Evolutionary conservation across 495 filamentous ascomycete species (phyloP).

Genomic region (Chaetomium cochliodes): DNA sequence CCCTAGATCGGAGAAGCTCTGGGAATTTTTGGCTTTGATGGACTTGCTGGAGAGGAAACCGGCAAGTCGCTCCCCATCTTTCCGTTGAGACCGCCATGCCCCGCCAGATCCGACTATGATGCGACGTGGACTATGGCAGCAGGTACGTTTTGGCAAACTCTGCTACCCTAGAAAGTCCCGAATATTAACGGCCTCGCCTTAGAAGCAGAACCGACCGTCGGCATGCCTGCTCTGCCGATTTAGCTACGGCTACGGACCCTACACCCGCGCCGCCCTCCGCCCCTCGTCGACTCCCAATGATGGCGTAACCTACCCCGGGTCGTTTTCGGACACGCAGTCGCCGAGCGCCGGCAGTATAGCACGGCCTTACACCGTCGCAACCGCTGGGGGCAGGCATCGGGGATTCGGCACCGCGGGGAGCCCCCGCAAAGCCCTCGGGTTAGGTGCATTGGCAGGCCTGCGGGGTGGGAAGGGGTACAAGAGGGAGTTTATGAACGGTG

Average conservation of each 20-base stretch:
- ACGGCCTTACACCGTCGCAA: slow-evolving; percentile 1
- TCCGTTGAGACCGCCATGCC: slow-evolving; percentile 28
- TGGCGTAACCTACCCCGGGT: not conserved
- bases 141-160: slow-evolving; percentile 24
- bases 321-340: too few species aligned
- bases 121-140: slow-evolving; percentile 39
- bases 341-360: not conserved
- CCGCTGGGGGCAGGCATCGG: not conserved
- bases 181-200: not conserved
- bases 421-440: not conserved
- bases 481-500: not conserved
- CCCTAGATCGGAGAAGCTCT: not conserved
- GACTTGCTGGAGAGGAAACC: not conserved
- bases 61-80: not conserved
- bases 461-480: too few species aligned
- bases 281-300: slow-evolving; percentile 6
- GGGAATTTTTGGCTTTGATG: slow-evolving; percentile 32
- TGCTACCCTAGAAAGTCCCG: not conserved
- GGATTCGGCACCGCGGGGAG: not conserved
- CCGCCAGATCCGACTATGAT: slow-evolving; percentile 31
- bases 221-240: slow-evolving; percentile 33
- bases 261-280: slow-evolving; percentile 8
- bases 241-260: slow-evolving; percentile 21
- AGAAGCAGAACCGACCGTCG: slow-evolving; percentile 32
- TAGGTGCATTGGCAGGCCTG: not conserved